Base-by-base conservation (phyloP, 2,329 filamentous ascomycete genomes). In the Botrytis galanthina region DNA sequence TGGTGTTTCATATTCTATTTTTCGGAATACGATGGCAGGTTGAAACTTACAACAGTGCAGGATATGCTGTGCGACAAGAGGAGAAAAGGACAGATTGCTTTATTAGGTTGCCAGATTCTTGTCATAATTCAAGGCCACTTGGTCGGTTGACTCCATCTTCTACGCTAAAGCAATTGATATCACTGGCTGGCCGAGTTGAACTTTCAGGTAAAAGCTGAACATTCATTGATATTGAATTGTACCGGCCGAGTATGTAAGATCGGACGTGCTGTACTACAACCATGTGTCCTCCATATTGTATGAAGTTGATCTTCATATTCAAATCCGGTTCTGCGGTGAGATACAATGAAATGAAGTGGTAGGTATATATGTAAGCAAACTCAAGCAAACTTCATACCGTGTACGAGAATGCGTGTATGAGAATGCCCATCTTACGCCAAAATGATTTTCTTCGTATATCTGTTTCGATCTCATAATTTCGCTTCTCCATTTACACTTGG, bases 101-200 rank as follows among this genome's bases (percentile, higher is more conserved):
- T 26, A 32, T 7, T 32, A 72, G 29, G 39, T 42, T 62, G 26
- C 39, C 42, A 22, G 22, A 54, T 42, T 48, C 42, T 61, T 54
- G 48, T 60, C 39, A 42, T 32, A 7, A 35, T 35, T 32, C 51
- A 66, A 46, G 68, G 63, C 70, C 61, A 72, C 61, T 44, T 67
- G 57, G 71, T 42, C 29, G 51, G 61, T 61, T 54, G 46, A 54
- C n/a, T 57, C 48, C 46, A 69, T 51, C 51, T 48, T 60, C 8
- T 59, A 39, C 44, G 61, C 61, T 68, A 48, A 62, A 68, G 61
- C 35, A 59, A 72, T 46, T 61, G 71, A 69, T 72, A 51, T 68
- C 26, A 69, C 71, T 54, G 32, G 60, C 29, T 68, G 37, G 42
- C 51, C 48, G 48, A 39, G 22, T 32, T 48, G n/a, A 71, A 68